A percentile compares a stretch with the other conserved stretches of the same genome.
Conservation (phyloP, 495 filamentous ascomycete genomes). For the Podospora didyma region DNA sequence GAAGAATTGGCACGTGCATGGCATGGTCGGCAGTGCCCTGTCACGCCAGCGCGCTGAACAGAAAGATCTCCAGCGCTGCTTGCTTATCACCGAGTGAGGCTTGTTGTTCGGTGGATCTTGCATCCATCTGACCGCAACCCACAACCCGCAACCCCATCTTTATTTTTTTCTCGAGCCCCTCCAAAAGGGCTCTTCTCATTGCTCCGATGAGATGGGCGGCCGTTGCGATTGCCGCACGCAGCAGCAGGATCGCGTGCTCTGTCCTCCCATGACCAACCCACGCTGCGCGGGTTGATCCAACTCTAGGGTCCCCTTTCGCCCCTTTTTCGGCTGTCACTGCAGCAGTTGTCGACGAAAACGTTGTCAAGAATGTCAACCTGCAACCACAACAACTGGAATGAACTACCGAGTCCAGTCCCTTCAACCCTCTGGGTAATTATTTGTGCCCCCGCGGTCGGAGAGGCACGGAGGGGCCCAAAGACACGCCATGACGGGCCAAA, state of each 20-base stretch:
- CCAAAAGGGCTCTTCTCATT: background rate
- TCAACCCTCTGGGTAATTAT: too few species aligned
- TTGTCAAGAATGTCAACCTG: background rate
- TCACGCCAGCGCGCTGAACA: too few species aligned
- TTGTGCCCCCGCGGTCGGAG: too few species aligned
- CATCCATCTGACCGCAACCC: too few species aligned
- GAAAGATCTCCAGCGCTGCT: too few species aligned
- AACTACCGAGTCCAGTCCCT: background rate
- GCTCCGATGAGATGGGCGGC: background rate
- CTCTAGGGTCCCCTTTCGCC: background rate
- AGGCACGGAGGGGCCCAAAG: background rate
- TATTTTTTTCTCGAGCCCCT: too few species aligned
- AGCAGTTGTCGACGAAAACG: background rate
- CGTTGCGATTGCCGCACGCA: background rate
- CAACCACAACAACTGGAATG: background rate
- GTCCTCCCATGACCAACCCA: background rate
- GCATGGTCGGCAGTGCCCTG: too few species aligned
- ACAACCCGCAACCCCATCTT: too few species aligned
- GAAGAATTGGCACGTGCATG: too few species aligned
- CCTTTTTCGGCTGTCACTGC: background rate
- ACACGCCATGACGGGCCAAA: conserved; percentile 2
- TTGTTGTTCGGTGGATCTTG: too few species aligned
- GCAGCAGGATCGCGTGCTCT: background rate
- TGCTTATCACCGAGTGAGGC: too few species aligned
- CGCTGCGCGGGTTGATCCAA: background rate